These are phyloP conservation scores for Zasmidium angulare DNA, from an alignment of 2,329 filamentous ascomycete genomes.

Conservation along the genomic window DNA sequence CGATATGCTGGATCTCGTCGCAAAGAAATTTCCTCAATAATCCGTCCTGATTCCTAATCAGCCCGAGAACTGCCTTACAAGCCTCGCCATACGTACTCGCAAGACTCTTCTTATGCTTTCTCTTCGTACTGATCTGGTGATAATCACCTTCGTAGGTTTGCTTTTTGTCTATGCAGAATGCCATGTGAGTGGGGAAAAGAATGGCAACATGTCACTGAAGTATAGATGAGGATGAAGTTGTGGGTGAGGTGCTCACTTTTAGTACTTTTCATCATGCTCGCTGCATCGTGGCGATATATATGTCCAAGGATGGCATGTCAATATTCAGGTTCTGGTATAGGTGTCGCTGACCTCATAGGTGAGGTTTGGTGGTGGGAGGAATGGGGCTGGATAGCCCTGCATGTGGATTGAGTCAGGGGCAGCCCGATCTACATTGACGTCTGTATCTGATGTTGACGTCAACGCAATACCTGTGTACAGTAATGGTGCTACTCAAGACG, in stretches of 20 bases:
- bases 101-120: neutral
- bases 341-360: neutral
- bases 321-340: neutral
- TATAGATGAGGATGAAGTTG: neutral
- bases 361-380: neutral
- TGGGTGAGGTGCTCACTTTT: neutral
- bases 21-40: neutral
- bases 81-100: neutral
- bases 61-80: neutral
- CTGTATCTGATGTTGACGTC: neutral
- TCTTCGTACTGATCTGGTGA: neutral
- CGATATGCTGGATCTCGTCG: neutral
- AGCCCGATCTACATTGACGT: neutral
- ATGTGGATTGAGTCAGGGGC: neutral
- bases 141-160: neutral
- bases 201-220: neutral
- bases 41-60: neutral
- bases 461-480: too few relatives aligned
- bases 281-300: neutral
- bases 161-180: neutral
- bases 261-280: neutral
- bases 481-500: neutral
- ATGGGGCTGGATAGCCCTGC: neutral
- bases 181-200: neutral
- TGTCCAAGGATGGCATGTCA: neutral